These are phyloP conservation scores for Biscutella auriculata DNA, from an alignment of 441 rosid genomes.

Conservation along the genomic window DNA sequence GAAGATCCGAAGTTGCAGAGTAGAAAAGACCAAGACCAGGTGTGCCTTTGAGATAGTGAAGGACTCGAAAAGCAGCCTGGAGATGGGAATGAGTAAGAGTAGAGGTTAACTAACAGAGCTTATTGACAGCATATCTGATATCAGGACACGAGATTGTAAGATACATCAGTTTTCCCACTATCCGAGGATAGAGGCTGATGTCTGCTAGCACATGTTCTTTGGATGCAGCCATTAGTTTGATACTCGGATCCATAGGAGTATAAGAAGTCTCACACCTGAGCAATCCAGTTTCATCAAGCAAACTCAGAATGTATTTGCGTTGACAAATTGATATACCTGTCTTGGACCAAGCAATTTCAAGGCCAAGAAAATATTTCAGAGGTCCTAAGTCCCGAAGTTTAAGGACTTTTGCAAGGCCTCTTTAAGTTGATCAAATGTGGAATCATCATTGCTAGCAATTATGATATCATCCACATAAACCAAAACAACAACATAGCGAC, in stretches of 20 bases:
- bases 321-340: neutral
- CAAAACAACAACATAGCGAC: neutral
- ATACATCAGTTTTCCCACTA: neutral
- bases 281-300: neutral
- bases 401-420: neutral
- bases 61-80: neutral
- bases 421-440: too few relatives aligned
- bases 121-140: neutral
- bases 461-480: neutral
- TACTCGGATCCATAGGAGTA: neutral
- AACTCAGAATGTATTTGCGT: neutral
- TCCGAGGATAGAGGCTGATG: too few relatives aligned
- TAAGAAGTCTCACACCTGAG: neutral
- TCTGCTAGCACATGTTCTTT: neutral
- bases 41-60: neutral
- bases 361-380: neutral
- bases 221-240: too few relatives aligned
- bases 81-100: neutral
- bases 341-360: neutral
- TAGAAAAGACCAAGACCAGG: neutral
- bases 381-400: neutral
- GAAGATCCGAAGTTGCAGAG: neutral
- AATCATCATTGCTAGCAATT: neutral
- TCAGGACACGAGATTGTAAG: neutral
- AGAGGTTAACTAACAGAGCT: neutral